These are phyloP conservation scores for Sarocladium strictum DNA, from an alignment of 2,329 filamentous ascomycete genomes.

Conservation along the genomic window DNA sequence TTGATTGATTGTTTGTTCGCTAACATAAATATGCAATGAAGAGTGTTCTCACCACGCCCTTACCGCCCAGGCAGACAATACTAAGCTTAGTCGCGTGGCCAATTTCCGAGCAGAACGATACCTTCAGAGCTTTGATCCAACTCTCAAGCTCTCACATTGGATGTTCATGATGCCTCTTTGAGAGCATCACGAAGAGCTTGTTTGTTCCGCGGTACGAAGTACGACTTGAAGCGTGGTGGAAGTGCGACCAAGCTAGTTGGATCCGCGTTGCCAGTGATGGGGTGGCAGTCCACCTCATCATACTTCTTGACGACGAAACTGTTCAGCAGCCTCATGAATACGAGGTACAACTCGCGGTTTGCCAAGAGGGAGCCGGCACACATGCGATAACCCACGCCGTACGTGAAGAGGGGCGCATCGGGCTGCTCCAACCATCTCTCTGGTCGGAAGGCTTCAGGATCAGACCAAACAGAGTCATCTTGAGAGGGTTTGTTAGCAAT, in stretches of 20 bases:
- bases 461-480: constrained; percentile 50
- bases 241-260: constrained; percentile 58
- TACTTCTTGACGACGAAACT: constrained; percentile 53
- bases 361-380: constrained; percentile 58
- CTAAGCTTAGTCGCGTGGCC: no score
- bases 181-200: constrained; percentile 2
- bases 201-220: constrained; percentile 45
- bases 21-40: no score
- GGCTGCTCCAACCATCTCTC: constrained; percentile 59
- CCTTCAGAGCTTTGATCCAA: no score
- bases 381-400: constrained; percentile 62
- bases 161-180: constrained; percentile 17
- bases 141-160: no score
- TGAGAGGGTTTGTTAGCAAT: background rate
- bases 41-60: no score
- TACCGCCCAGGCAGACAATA: no score
- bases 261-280: constrained; percentile 52
- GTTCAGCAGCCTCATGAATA: constrained; percentile 56
- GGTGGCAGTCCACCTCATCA: constrained; percentile 51
- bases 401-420: constrained; percentile 57
- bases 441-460: constrained; percentile 49
- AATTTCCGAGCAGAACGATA: no score
- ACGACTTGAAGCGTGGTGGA: constrained; percentile 50
- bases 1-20: no score
- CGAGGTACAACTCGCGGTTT: constrained; percentile 59